These are phyloP conservation scores for Zopfochytrium polystomum DNA, from an alignment of 371 early-diverging fungal genomes.

Conservation along the genomic window DNA sequence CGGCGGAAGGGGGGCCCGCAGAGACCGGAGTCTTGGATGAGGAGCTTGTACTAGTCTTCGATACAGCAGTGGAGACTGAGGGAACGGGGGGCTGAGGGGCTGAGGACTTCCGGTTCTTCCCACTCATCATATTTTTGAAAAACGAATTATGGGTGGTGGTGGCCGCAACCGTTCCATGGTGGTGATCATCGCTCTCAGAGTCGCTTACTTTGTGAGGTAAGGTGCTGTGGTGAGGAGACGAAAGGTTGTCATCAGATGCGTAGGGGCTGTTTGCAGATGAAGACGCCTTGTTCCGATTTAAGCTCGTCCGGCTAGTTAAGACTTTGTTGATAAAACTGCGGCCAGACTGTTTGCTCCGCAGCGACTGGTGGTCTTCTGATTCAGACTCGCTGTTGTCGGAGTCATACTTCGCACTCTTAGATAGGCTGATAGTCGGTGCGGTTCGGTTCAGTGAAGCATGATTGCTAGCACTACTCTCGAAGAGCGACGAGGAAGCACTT, in stretches of 20 bases:
- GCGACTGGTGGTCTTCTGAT: too few relatives aligned
- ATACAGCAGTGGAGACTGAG: slow-evolving; percentile 1
- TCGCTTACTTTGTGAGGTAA: slow-evolving; percentile 14
- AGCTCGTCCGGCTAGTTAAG: too few relatives aligned
- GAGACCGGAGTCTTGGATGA: background rate
- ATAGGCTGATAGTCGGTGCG: slow-evolving; percentile 7
- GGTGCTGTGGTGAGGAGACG: slow-evolving; percentile 3
- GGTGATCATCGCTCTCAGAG: slow-evolving; percentile 17
- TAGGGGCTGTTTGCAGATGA: background rate
- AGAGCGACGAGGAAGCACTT: slow-evolving; percentile 4
- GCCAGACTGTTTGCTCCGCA: too few relatives aligned
- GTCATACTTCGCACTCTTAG: too few relatives aligned
- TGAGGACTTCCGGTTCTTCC: slow-evolving; percentile 6
- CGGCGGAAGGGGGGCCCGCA: slow-evolving; percentile 4
- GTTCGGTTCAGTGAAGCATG: background rate
- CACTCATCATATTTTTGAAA: slow-evolving; percentile 37
- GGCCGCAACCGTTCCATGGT: background rate
- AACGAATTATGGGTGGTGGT: too few relatives aligned
- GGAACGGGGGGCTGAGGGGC: background rate
- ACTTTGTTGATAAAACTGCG: too few relatives aligned
- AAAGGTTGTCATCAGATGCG: background rate
- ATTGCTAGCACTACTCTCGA: background rate
- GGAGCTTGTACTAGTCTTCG: slow-evolving; percentile 4
- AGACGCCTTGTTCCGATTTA: background rate
- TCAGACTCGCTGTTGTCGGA: too few relatives aligned